phyloP scores from a whole-genome alignment of 495 filamentous ascomycete species.

The Xylaria acuta region DNA sequence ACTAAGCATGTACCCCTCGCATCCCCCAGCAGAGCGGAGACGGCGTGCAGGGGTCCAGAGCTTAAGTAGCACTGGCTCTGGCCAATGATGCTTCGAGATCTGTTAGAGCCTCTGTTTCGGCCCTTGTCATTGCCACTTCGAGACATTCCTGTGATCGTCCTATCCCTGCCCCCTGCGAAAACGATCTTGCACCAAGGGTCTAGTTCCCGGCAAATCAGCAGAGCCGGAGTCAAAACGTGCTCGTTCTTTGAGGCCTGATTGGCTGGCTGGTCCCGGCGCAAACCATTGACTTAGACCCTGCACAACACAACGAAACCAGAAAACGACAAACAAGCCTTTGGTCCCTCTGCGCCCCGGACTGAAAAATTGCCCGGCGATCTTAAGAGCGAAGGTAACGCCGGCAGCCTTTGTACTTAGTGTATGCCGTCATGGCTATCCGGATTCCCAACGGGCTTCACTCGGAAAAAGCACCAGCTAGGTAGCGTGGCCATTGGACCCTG shows the following conservation, averaged over 20 bases:
- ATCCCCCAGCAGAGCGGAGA: slow-evolving; percentile 1
- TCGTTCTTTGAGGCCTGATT: slow-evolving; percentile 7
- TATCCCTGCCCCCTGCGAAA: background rate
- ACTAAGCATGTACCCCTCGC: background rate
- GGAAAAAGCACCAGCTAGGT: too few species aligned
- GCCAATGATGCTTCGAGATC: background rate
- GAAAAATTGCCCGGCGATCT: slow-evolving; percentile 9
- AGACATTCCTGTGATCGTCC: slow-evolving; percentile 12
- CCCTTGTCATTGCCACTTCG: slow-evolving; percentile 20
- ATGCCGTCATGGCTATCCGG: slow-evolving; percentile 2
- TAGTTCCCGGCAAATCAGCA: slow-evolving; percentile 26
- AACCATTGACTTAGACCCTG: slow-evolving; percentile 2
- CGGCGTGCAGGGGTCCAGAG: slow-evolving; percentile 16
- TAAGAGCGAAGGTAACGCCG: slow-evolving; percentile 3
- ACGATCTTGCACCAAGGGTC: slow-evolving; percentile 11
- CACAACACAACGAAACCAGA: background rate
- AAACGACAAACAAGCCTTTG: background rate
- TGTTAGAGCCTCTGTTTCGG: slow-evolving; percentile 2
- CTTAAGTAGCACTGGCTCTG: background rate
- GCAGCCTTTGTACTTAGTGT: background rate
- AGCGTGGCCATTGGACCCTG: background rate
- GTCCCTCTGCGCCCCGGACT: background rate
- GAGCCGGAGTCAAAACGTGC: slow-evolving; percentile 19
- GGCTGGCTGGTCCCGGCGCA: background rate
- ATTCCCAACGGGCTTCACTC: background rate